Evolutionary conservation across 345 rosid genomes (phyloP).

Genomic region (Populus alba): DNA sequence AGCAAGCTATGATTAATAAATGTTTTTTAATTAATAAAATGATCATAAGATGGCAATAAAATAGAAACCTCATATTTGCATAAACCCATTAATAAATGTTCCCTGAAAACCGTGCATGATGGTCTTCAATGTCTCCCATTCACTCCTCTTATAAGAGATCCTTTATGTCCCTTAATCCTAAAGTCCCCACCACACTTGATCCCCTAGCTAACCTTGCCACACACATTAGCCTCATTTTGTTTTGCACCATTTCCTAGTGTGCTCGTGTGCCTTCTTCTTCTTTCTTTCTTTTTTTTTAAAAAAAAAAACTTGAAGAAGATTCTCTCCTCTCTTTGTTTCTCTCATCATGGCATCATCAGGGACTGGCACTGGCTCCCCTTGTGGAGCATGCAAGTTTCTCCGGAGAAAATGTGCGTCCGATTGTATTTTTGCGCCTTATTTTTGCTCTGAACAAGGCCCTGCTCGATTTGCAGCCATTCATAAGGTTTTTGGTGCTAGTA

Average conservation of each 20-base stretch:
- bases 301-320: background rate
- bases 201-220: slow-evolving; percentile 1
- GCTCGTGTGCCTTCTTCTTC: slow-evolving; percentile 52
- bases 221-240: background rate
- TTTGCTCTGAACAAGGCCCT: slow-evolving; percentile 67
- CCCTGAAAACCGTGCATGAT: slow-evolving; percentile 53
- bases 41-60: background rate
- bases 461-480: slow-evolving; percentile 69
- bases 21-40: background rate
- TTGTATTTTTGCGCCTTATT: slow-evolving; percentile 72
- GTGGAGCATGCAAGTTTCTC: slow-evolving; percentile 83
- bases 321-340: background rate
- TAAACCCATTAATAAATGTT: slow-evolving; percentile 51
- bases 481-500: slow-evolving; percentile 80
- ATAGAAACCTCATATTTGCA: slow-evolving; percentile 22
- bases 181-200: slow-evolving; percentile 1
- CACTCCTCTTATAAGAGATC: slow-evolving; percentile 35
- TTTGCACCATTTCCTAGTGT: slow-evolving; percentile 47
- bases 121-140: slow-evolving; percentile 55
- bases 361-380: slow-evolving; percentile 46
- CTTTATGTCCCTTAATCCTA: background rate
- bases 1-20: background rate
- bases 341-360: slow-evolving; percentile 44
- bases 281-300: no score
- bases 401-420: slow-evolving; percentile 64